Evolutionary conservation across 768 basidiomycete species (phyloP).

Genomic region (Termitomyces sp.): DNA sequence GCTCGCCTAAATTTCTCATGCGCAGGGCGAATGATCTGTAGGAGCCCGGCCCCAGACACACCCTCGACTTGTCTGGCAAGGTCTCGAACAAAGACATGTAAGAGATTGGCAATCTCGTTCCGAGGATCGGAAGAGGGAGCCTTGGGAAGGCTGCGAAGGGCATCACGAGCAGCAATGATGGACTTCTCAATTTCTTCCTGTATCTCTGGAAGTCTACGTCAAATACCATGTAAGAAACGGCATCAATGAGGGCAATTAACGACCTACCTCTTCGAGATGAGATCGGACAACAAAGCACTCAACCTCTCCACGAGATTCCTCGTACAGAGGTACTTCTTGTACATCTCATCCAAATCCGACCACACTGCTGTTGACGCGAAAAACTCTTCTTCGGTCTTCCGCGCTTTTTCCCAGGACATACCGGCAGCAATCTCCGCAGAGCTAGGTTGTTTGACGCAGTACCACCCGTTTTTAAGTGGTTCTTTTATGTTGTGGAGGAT

Average conservation of each 20-base stretch:
- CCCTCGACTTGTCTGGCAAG: conserved; percentile 45
- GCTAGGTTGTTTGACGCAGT: conserved; percentile 49
- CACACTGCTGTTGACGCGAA: conserved; percentile 49
- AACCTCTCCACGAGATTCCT: conserved; percentile 48
- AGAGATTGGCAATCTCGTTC: conserved; percentile 43
- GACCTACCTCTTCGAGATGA: conserved; percentile 55
- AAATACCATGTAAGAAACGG: not conserved
- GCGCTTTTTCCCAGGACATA: conserved; percentile 57
- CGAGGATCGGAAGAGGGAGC: conserved; percentile 52
- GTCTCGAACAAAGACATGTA: conserved; percentile 44
- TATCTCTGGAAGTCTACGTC: conserved; percentile 52
- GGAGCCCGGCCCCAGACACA: conserved; percentile 44
- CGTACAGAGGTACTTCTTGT: conserved; percentile 52
- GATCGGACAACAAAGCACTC: conserved; percentile 54
- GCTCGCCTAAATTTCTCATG: conserved; percentile 40
- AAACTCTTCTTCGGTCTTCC: conserved; percentile 48
- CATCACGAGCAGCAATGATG: conserved; percentile 31
- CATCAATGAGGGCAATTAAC: not conserved
- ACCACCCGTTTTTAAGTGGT: conserved; percentile 53
- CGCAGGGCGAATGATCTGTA: conserved; percentile 49
- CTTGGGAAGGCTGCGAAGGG: conserved; percentile 28
- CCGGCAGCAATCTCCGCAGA: conserved; percentile 44
- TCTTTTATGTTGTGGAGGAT: conserved; percentile 52
- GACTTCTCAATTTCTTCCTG: conserved; percentile 48
- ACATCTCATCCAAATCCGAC: conserved; percentile 43